Percentiles rank a stretch among this genome's conserved stretches.
These are phyloP conservation scores for Xylaria longipes DNA, from an alignment of 495 filamentous ascomycete genomes.

Conservation along the genomic window DNA sequence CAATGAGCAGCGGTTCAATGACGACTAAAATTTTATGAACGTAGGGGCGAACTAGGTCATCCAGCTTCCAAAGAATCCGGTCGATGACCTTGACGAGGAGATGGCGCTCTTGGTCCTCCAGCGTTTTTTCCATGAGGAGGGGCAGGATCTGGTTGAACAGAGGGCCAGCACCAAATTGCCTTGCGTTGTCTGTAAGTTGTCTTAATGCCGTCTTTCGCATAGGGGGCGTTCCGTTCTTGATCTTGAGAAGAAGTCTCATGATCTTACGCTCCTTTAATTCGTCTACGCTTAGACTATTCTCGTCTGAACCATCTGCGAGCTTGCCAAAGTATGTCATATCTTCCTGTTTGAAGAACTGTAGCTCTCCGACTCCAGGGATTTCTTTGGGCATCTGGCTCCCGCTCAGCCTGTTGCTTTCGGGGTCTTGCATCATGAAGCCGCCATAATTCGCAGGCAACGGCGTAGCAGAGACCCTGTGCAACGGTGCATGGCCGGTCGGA, in stretches of 20 bases:
- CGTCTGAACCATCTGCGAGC: slow-evolving; percentile 92
- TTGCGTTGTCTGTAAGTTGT: slow-evolving; percentile 96
- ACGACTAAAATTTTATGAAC: slow-evolving; percentile 99
- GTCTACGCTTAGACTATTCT: slow-evolving; percentile 88
- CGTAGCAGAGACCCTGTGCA: slow-evolving; percentile 79
- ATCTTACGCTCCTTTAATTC: slow-evolving; percentile 98
- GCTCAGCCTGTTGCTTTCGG: slow-evolving; percentile 76
- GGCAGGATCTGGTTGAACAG: slow-evolving; percentile 98
- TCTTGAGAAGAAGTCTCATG: slow-evolving; percentile 94
- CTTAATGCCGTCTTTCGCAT: slow-evolving; percentile 99
- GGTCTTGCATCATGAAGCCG: slow-evolving; percentile 98
- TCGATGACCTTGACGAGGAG: slow-evolving; percentile 99
- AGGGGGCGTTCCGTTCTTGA: slow-evolving; percentile 98
- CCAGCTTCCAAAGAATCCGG: slow-evolving; percentile 96
- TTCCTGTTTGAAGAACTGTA: slow-evolving; percentile 98
- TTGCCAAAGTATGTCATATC: slow-evolving; percentile 99
- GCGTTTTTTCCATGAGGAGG: slow-evolving; percentile 95
- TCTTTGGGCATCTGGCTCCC: slow-evolving; percentile 95
- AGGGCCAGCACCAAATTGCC: slow-evolving; percentile 92
- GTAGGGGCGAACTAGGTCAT: slow-evolving; percentile 94
- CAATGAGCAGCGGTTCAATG: slow-evolving; percentile 97
- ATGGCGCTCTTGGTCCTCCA: slow-evolving; percentile 99
- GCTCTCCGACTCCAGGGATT: slow-evolving; percentile 95
- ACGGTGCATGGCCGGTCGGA: slow-evolving; percentile 77
- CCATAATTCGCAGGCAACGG: slow-evolving; percentile 67